Evolutionary conservation across 2,329 filamentous ascomycete species (phyloP), one percentile per base, ranked within the genome.

Genomic region (Venturiaceae sp.): DNA sequence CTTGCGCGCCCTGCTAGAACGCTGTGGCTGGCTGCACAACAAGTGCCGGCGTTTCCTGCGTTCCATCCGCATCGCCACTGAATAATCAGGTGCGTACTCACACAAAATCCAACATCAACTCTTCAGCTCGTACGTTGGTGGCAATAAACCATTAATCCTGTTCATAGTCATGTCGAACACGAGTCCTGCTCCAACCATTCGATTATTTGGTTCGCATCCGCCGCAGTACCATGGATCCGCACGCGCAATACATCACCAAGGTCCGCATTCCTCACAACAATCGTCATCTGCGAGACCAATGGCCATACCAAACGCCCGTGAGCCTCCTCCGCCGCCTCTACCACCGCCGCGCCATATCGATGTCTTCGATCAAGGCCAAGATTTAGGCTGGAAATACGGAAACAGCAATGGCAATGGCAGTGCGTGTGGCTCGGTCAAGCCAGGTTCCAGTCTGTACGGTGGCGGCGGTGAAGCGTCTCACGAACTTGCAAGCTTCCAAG

Each of bases 311-410:
- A 77, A 80, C 66, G 75, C 78, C 60, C 76, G 79, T 66, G 75
- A 77, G 32, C 63, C 69, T 46, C 75, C 77, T 55, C 84, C 85
- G 60, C 84, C 85, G 62, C 83, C 84, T 54, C 75, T 87, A 65
- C 85, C 84, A 64, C 85, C 85, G 60, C 81, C 84, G 56, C 77
- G 76, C 69, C 73, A 78, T 67, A 79, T 86, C 60, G 75, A 77
- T 63, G 80, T 83, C 61, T 72, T 83, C 63, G 73, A 76, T 64
- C 69, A 76, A 62, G 83, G 82, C 36, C 76, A 80, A 64, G 84
- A 87, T 69, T 76, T 80, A 58, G 83, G 80, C 61, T 86, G 83
- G 83, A 74, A 80, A 68, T 83, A 81, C 77, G 81, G 79, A 62
- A 85, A 86, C 71, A 54, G 57, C 72, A 53, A 74, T 55, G 69